Evolutionary conservation across 495 filamentous ascomycete species (phyloP).

Genomic region (Penicillium bialowiezense): DNA sequence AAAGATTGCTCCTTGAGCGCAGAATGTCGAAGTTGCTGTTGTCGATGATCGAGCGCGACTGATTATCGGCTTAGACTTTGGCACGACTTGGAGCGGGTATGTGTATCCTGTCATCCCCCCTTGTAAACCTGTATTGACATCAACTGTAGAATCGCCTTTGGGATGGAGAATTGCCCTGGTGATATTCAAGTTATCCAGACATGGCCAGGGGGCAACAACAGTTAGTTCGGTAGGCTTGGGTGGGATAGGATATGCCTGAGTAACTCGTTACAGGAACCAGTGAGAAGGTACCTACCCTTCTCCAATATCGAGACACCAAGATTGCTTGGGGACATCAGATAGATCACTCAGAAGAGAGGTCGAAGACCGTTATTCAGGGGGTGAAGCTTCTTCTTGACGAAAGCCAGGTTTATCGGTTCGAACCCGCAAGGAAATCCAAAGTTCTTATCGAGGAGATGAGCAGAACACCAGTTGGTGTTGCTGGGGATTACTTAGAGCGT

Average conservation of each 20-base stretch:
- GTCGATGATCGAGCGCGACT: constrained; percentile 8
- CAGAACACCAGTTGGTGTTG: constrained; percentile 32
- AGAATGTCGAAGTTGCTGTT: background rate
- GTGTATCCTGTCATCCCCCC: constrained; percentile 10
- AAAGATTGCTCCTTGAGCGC: too few relatives aligned
- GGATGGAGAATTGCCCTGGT: constrained; percentile 15
- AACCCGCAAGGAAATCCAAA: constrained; percentile 14
- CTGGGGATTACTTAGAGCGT: constrained; percentile 40
- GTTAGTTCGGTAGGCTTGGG: constrained; percentile 19
- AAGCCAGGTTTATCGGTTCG: constrained; percentile 15
- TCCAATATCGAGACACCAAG: constrained; percentile 30
- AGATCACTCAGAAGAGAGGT: background rate
- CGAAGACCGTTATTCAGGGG: constrained; percentile 23
- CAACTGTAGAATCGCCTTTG: too few relatives aligned
- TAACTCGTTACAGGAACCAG: constrained; percentile 18
- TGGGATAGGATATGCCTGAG: too few relatives aligned
- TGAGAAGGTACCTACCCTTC: constrained; percentile 49
- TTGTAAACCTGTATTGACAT: too few relatives aligned
- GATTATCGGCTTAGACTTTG: constrained; percentile 46
- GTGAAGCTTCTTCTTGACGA: constrained; percentile 40
- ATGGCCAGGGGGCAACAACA: constrained; percentile 31
- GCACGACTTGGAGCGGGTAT: constrained; percentile 42
- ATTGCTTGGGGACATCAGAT: constrained; percentile 47
- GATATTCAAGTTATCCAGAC: constrained; percentile 33
- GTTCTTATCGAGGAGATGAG: constrained; percentile 13